Evolutionary conservation across 768 basidiomycete species (phyloP).

Genomic region (Gloeopeniophorella convolvens): DNA sequence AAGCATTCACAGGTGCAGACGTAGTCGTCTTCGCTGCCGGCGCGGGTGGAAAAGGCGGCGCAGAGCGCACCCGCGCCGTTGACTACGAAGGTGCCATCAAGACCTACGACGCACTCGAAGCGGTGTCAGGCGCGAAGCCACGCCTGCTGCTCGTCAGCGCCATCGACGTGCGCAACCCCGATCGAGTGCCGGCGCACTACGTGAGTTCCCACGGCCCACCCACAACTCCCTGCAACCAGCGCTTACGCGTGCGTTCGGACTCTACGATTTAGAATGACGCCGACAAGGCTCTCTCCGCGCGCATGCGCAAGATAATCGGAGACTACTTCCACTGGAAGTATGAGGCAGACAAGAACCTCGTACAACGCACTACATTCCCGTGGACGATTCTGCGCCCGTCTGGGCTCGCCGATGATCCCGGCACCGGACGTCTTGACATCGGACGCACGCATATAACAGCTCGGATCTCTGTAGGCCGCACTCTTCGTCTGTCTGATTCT

Average conservation of each 20-base stretch:
- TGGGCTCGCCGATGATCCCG: slow-evolving; percentile 42
- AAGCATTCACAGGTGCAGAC: slow-evolving; percentile 34
- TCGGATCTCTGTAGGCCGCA: slow-evolving; percentile 40
- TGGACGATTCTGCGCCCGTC: slow-evolving; percentile 68
- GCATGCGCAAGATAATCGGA: slow-evolving; percentile 39
- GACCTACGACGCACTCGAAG: slow-evolving; percentile 63
- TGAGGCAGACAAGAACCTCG: slow-evolving; percentile 37
- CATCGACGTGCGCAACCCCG: slow-evolving; percentile 47
- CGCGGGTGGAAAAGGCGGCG: slow-evolving; percentile 53
- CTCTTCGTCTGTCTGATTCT: not conserved
- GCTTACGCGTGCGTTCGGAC: not conserved
- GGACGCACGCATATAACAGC: slow-evolving; percentile 46
- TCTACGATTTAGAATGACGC: slow-evolving; percentile 41
- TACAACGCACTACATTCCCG: slow-evolving; percentile 46
- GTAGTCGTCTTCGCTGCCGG: slow-evolving; percentile 38
- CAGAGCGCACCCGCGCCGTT: slow-evolving; percentile 48
- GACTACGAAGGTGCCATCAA: slow-evolving; percentile 62
- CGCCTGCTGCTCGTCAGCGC: slow-evolving; percentile 54
- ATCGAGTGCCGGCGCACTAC: slow-evolving; percentile 45
- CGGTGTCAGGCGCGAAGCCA: slow-evolving; percentile 39
- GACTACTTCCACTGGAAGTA: slow-evolving; percentile 37
- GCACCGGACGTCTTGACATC: slow-evolving; percentile 44
- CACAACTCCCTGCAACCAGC: not conserved
- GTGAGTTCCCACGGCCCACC: slow-evolving; percentile 28
- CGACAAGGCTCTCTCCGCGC: slow-evolving; percentile 39